Base-by-base conservation (phyloP, 129 eudicot genomes). In the Lactuca saligna region DNA sequence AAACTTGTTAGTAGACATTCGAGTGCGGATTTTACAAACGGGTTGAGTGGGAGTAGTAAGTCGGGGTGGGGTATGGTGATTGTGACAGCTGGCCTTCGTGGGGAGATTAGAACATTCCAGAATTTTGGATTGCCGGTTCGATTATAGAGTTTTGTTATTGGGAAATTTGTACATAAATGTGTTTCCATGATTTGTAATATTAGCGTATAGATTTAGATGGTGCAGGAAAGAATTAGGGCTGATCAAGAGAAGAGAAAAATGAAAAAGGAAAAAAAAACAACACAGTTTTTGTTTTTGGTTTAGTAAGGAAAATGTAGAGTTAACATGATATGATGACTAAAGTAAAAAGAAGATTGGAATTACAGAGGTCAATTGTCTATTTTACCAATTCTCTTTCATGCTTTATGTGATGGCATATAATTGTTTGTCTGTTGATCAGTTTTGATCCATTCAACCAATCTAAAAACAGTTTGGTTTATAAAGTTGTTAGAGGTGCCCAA, bases 21-120 rank as follows among this genome's bases (percentile, higher is more conserved):
- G 5, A 82, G 91, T 69, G 83, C 66, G 66, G 99, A 93, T 68
- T 79, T 79, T 69, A 60, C 85, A 7, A 89, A 81, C 34, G 91
- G 95, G 67, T 38, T 61, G 57, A 78, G 57, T 44, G 76, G 70
- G 6, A 25, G 29, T 2, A 75, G 78, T 57, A 81, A 83, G 69
- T 75, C 95, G 9, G 97, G 88, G 17, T 93, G 99, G 99, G 97
- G 99, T 17, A 79, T 93, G 90, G 99, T 89, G 72, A 87, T 93
- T 51, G 96, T 93, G 29, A 82, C 97, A 14, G 99, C 99, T 72
- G 92, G 97, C 46, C 88, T 85, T 54, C 77, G 74, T 72, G 99
- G 99, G 34, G 93, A 93, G 57, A 87, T 93, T 48, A 85, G 90
- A 75, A 87, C 91, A 35, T 93, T 85, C 54, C 99, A 93, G 77